Conservation (phyloP, 1,284 basidiomycete genomes). For the Agaricales sp. region DNA sequence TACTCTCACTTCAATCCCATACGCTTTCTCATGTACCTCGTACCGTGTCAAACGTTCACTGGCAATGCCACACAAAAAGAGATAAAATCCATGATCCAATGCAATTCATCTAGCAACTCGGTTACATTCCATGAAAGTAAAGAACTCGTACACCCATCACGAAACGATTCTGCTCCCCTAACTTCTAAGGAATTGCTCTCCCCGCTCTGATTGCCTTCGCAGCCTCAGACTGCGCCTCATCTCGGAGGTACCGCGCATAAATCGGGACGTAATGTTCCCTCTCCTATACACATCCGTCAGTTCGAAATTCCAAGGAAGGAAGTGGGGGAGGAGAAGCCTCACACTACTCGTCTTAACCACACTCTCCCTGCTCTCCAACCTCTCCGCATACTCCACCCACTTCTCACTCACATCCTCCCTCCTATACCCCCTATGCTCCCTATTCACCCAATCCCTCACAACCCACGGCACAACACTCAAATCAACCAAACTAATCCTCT, state of each 20-base stretch:
- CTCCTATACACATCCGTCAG: constrained; percentile 22
- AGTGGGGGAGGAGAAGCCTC: constrained; percentile 15
- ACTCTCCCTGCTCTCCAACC: constrained; percentile 34
- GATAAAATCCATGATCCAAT: too few species aligned
- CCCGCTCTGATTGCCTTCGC: constrained; percentile 49
- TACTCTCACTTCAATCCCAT: neutral
- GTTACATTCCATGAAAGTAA: too few species aligned
- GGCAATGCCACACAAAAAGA: too few species aligned
- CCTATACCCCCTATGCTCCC: constrained; percentile 39
- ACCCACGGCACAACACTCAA: constrained; percentile 51
- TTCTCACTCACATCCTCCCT: constrained; percentile 29
- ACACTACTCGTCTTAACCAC: constrained; percentile 41
- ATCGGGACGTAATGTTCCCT: constrained; percentile 37
- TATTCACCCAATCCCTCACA: constrained; percentile 35
- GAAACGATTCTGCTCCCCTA: too few species aligned
- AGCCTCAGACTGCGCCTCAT: constrained; percentile 50
- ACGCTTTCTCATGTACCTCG: neutral
- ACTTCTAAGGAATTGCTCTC: constrained; percentile 34
- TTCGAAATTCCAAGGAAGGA: neutral
- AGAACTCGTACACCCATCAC: too few species aligned
- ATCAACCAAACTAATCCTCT: constrained; percentile 47
- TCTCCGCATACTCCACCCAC: constrained; percentile 37
- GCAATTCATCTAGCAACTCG: too few species aligned
- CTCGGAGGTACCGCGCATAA: constrained; percentile 42
- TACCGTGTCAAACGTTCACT: too few species aligned